Evolutionary conservation across 2,329 filamentous ascomycete genomes (phyloP).

Genomic region (Fusarium incarnatum): DNA sequence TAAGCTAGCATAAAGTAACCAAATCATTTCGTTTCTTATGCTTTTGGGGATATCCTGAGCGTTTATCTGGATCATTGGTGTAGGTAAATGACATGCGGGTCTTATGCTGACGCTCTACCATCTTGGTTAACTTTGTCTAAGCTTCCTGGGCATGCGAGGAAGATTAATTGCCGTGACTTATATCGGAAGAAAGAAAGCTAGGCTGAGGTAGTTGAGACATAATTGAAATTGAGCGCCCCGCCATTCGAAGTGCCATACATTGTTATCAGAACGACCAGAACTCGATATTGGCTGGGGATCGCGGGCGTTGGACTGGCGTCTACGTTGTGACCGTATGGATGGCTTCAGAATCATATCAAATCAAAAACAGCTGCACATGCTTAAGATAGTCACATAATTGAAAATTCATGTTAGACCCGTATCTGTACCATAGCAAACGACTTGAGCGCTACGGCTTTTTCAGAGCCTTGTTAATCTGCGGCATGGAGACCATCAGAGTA

Average conservation of each 20-base stretch:
- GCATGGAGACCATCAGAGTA: constrained; percentile 68
- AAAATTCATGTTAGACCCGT: constrained; percentile 67
- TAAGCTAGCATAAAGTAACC: neutral
- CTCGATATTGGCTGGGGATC: neutral
- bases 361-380: constrained; percentile 7
- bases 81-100: neutral
- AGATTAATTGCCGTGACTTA: neutral
- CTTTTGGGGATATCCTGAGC: neutral
- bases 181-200: neutral
- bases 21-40: neutral
- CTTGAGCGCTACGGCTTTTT: constrained; percentile 71
- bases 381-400: constrained; percentile 16
- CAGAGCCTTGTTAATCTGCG: constrained; percentile 69
- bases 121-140: neutral
- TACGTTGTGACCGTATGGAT: neutral
- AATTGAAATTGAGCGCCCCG: neutral
- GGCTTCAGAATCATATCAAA: neutral
- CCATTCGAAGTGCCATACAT: neutral
- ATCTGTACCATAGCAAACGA: constrained; percentile 71
- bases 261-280: neutral
- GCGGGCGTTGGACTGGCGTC: neutral
- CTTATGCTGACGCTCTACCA: neutral
- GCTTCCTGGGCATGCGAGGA: neutral
- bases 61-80: neutral
- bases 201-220: neutral